phyloP scores from a whole-genome alignment of 495 filamentous ascomycete species.

The Rhypophila decipiens region DNA sequence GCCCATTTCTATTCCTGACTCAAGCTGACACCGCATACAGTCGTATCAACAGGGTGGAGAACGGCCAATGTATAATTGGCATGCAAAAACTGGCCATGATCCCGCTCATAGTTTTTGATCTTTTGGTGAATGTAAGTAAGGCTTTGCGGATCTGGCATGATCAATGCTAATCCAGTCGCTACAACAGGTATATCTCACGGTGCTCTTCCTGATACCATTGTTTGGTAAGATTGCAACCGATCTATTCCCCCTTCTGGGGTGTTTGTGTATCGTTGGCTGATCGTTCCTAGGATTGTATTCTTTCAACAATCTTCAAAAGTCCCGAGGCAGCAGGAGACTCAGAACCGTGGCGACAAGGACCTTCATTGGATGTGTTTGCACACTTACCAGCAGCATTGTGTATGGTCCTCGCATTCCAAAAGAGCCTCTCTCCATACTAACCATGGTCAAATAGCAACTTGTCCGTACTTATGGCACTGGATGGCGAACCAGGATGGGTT shows the following conservation, averaged over 20 bases:
- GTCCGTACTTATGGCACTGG: slow-evolving; percentile 40
- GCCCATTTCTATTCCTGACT: not conserved
- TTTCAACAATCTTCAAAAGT: slow-evolving; percentile 28
- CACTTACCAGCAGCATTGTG: slow-evolving; percentile 42
- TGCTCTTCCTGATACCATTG: slow-evolving; percentile 43
- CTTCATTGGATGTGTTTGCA: slow-evolving; percentile 44
- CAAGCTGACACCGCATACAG: slow-evolving; percentile 19
- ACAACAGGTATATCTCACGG: slow-evolving; percentile 48
- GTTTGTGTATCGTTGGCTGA: not conserved
- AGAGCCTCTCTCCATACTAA: not conserved
- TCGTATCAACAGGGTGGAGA: slow-evolving; percentile 38
- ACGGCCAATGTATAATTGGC: slow-evolving; percentile 46
- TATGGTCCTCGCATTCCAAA: slow-evolving; percentile 11
- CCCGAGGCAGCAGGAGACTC: slow-evolving; percentile 26
- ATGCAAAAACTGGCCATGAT: slow-evolving; percentile 44
- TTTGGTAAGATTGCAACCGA: slow-evolving; percentile 24
- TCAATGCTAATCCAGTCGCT: slow-evolving; percentile 6
- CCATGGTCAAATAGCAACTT: slow-evolving; percentile 34
- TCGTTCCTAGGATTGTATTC: slow-evolving; percentile 30
- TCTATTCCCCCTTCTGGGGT: no score
- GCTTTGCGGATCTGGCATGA: not conserved
- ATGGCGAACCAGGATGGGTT: slow-evolving; percentile 51
- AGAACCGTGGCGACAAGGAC: slow-evolving; percentile 38
- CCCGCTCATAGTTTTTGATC: slow-evolving; percentile 44
- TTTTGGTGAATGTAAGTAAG: slow-evolving; percentile 40